Conservation (phyloP, 768 basidiomycete species). For the Pleurotus sapidus region DNA sequence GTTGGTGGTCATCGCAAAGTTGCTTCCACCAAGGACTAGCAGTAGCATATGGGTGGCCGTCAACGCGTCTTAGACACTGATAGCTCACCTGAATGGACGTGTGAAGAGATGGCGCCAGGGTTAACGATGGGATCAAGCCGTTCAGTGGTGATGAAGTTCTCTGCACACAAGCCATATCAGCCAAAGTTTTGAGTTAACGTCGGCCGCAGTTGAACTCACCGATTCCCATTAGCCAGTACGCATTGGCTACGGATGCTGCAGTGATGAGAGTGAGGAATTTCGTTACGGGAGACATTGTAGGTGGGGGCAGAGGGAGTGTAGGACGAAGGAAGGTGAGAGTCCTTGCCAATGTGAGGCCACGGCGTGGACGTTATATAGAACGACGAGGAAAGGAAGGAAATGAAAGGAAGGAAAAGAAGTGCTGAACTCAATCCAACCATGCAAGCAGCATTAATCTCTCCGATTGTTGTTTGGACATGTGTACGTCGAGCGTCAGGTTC, state of each 20-base stretch:
- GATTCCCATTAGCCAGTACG: conserved; percentile 45
- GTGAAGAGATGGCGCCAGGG: conserved; percentile 42
- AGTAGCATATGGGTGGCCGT: not conserved
- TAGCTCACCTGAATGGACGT: conserved; percentile 42
- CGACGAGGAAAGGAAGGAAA: conserved; percentile 1
- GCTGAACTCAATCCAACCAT: not conserved
- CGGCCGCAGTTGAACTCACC: conserved; percentile 22
- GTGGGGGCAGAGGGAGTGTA: not conserved
- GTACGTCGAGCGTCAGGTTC: not conserved
- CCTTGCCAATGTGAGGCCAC: conserved; percentile 5
- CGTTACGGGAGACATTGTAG: not conserved
- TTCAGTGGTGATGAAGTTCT: conserved; percentile 42
- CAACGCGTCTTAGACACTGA: too few relatives aligned
- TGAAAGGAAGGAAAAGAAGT: conserved; percentile 1
- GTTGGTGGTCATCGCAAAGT: conserved; percentile 40
- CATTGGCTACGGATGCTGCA: conserved; percentile 31
- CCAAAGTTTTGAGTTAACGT: not conserved
- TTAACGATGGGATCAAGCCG: conserved; percentile 49
- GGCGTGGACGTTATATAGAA: not conserved
- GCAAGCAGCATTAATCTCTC: not conserved
- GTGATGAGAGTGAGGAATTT: conserved; percentile 25
- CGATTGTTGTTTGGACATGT: not conserved
- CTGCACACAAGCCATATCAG: conserved; percentile 15
- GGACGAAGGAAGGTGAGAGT: conserved; percentile 3
- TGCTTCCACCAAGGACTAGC: conserved; percentile 54